phyloP scores from a whole-genome alignment of 768 basidiomycete species.

The Leucocoprinus sp. region DNA sequence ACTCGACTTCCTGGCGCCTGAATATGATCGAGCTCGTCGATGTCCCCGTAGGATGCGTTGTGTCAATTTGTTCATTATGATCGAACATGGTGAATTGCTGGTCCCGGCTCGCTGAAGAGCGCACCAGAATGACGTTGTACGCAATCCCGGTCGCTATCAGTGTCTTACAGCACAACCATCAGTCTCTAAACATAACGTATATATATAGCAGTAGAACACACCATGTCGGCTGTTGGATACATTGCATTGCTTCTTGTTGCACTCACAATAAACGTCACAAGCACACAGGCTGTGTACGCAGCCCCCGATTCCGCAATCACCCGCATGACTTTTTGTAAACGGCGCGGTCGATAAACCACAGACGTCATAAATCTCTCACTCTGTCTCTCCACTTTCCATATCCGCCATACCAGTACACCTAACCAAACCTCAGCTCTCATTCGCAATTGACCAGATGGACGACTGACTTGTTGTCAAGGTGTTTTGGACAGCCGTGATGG shows the following conservation, averaged over 20 bases:
- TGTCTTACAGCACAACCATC: neutral
- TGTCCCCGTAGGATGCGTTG: neutral
- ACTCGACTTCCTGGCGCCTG: neutral
- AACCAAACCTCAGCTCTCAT: no score
- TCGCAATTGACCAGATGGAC: no score
- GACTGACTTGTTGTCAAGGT: neutral
- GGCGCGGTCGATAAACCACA: neutral
- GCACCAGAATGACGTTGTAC: slow-evolving; percentile 10
- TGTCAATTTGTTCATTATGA: neutral
- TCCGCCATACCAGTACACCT: slow-evolving; percentile 8
- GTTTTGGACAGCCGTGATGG: neutral
- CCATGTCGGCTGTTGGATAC: slow-evolving; percentile 9
- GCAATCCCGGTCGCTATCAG: slow-evolving; percentile 8
- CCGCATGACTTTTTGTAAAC: slow-evolving; percentile 7
- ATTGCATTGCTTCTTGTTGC: slow-evolving; percentile 1
- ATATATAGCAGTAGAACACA: neutral
- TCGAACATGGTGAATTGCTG: slow-evolving; percentile 7
- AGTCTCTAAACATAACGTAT: neutral
- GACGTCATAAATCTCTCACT: slow-evolving; percentile 1
- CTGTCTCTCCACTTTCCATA: slow-evolving; percentile 8
- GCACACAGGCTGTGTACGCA: slow-evolving; percentile 2
- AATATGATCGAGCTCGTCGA: neutral
- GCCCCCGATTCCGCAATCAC: slow-evolving; percentile 9
- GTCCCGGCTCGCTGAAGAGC: slow-evolving; percentile 6
- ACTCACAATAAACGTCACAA: slow-evolving; percentile 4